phyloP scores from a whole-genome alignment of 768 basidiomycete genomes.

The Russula ochroleuca region DNA sequence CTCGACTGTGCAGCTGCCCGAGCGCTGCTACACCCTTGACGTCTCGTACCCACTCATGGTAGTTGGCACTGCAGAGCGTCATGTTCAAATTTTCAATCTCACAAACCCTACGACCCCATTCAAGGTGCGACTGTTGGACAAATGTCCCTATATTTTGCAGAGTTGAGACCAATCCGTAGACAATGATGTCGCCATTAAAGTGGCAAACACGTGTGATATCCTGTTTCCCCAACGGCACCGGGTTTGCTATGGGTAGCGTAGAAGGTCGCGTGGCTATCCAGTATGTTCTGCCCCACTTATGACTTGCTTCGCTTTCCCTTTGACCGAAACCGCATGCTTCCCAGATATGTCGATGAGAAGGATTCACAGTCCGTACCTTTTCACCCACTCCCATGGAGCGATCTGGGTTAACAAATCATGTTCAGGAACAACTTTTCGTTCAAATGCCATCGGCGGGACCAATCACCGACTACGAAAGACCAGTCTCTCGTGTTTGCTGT shows the following conservation, averaged over 20 bases:
- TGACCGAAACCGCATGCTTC: background rate
- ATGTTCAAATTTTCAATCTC: slow-evolving; percentile 86
- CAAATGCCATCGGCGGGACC: slow-evolving; percentile 46
- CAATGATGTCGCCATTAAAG: slow-evolving; percentile 80
- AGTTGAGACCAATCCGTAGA: slow-evolving; percentile 40
- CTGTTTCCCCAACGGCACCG: slow-evolving; percentile 73
- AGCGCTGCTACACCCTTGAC: slow-evolving; percentile 86
- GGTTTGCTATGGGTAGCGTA: slow-evolving; percentile 81
- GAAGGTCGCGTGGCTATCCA: slow-evolving; percentile 95
- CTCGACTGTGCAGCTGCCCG: slow-evolving; percentile 77
- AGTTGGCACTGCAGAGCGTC: slow-evolving; percentile 88
- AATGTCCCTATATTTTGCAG: too few relatives aligned
- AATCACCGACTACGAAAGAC: slow-evolving; percentile 35
- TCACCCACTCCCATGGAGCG: background rate
- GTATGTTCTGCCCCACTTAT: slow-evolving; percentile 49
- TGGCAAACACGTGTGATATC: slow-evolving; percentile 89
- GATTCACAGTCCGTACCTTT: slow-evolving; percentile 51
- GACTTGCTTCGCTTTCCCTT: background rate
- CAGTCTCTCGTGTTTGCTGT: slow-evolving; percentile 51
- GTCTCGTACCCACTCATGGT: slow-evolving; percentile 80
- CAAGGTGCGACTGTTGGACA: slow-evolving; percentile 46
- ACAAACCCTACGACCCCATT: slow-evolving; percentile 73
- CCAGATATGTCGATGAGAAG: slow-evolving; percentile 83
- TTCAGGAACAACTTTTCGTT: slow-evolving; percentile 53
- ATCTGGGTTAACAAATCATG: background rate